Base-by-base conservation (phyloP, 2,329 filamentous ascomycete species). In the Colletotrichum scovillei region DNA sequence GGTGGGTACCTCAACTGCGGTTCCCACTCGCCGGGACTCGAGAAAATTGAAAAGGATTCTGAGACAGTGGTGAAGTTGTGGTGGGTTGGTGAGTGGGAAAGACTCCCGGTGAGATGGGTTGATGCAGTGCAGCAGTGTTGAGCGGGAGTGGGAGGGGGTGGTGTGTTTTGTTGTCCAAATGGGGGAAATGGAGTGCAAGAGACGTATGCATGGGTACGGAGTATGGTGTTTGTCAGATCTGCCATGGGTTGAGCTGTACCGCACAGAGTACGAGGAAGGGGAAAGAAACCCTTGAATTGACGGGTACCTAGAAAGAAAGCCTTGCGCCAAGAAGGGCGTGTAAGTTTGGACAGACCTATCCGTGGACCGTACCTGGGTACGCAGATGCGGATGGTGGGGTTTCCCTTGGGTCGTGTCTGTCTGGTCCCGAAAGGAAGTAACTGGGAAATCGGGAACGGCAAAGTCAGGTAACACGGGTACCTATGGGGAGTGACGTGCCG, bases 271-370 rank as follows among this genome's bases (percentile, higher is more conserved):
- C 42, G 38, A n/a, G 59, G 19, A 42, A 22, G 19, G 22, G 22
- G 22, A 22, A 4, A 11, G 42, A 52, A n/a, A 19, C 19, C 42
- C 42, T 46, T 19, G 19, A 46, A n/a, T 4, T 28, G 24, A 63
- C n/a, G 60, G 42, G 42, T 63, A 63, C 60, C 60, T 63, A 30
- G 59, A 52, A 58, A 24, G 56, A 58, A 58, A 58, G 56, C n/a
- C 30, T 58, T 22, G 56, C 32, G 19, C 30, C 30, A 58, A 58
- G 8, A 35, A 32, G 30, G n/a, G 42, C 42, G 42, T 46, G 42
- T 14, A 4, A 22, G 32, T n/a, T 30, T 22, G 14, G 56, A 58
- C 14, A 42, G 12, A 42, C 35, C 12, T 42, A 42, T 42, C 35
- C 35, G 35, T 32, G 14, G 35, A 42, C 12, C 35, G 35, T 42